Base-by-base conservation (phyloP, 2,329 filamentous ascomycete species). In the Aspergillus terreus region DNA sequence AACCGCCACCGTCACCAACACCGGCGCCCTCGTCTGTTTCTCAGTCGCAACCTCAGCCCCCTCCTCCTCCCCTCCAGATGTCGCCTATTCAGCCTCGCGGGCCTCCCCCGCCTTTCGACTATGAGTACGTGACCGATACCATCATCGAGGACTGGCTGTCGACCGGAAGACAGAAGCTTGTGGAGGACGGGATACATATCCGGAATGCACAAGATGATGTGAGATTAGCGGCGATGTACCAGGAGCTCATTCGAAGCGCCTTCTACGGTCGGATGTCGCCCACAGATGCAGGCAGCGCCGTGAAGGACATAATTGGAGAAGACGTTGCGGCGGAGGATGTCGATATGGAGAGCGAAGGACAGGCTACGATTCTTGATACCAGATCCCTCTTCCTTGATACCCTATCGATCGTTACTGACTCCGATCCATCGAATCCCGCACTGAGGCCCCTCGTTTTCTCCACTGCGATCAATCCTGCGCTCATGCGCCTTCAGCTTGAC, bases 401-500 rank as follows among this genome's bases (percentile, higher is more conserved):
- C 0, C 74, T 97, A 33, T 88, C 89, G 3, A 85, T 94, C 53
- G 80, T 94, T 49, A 82, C 88, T 54, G 89, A 95, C 49, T 78
- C 83, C 33, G 86, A 91, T 58, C 78, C 83, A 11, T 72, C 74
- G n/a, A 76, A 78, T 41, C 56, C 77, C 67, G 50, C 74, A 63
- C 76, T 96, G 30, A 82, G 81, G 49, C 78, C 83, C 12, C 85
- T 96, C 59, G 78, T 95, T 47, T 74, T 85, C 46, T 81, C 87
- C 1, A 90, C 89, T 4, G 84, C 79, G 11, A 84, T 97, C 42
- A 84, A 88, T 6, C 78, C 86, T 0, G 74, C 80, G 12, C 75
- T 88, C 21, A 86, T 96, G 80, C 88, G 92, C 50, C 82, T 87
- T 54, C 83, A 91, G 57, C 81, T 99, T n/a, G 94, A 99, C 59